These are phyloP conservation scores for Nakazawaea holstii DNA, from an alignment of 805 yeast genomes.

Conservation along the genomic window DNA sequence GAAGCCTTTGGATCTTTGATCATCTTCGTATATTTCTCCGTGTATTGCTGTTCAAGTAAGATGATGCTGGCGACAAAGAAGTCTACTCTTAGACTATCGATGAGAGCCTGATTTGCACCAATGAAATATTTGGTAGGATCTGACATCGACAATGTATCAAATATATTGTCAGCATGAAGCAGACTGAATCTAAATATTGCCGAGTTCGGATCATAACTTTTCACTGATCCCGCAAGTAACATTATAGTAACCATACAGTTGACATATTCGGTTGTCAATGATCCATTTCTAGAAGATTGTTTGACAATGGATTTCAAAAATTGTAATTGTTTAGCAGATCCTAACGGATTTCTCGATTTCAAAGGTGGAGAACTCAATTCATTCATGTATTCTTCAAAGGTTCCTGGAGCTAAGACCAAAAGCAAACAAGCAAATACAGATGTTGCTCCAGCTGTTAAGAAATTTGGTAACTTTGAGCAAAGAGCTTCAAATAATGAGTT, in stretches of 20 bases:
- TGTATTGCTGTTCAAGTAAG: slow-evolving; percentile 12
- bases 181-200: slow-evolving; percentile 4
- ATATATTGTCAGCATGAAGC: slow-evolving; percentile 6
- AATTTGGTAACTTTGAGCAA: slow-evolving; percentile 4
- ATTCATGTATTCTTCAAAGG: slow-evolving; percentile 21
- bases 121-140: slow-evolving; percentile 16
- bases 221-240: slow-evolving; percentile 8
- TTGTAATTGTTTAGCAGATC: background rate
- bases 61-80: slow-evolving; percentile 19
- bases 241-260: slow-evolving; percentile 11
- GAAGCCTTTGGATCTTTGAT: slow-evolving; percentile 4
- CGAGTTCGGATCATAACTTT: slow-evolving; percentile 5
- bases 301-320: slow-evolving; percentile 8
- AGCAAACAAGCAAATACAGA: slow-evolving; percentile 26
- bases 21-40: background rate
- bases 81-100: slow-evolving; percentile 19
- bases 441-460: background rate
- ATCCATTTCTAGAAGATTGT: slow-evolving; percentile 6
- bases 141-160: slow-evolving; percentile 5
- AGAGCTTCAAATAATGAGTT: slow-evolving; percentile 6
- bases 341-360: slow-evolving; percentile 1
- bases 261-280: background rate
- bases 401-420: slow-evolving; percentile 26
- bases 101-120: slow-evolving; percentile 13
- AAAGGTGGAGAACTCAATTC: slow-evolving; percentile 8